These are phyloP conservation scores for Tolypocladium tropicale DNA, from an alignment of 2,329 filamentous ascomycete genomes.

Conservation along the genomic window DNA sequence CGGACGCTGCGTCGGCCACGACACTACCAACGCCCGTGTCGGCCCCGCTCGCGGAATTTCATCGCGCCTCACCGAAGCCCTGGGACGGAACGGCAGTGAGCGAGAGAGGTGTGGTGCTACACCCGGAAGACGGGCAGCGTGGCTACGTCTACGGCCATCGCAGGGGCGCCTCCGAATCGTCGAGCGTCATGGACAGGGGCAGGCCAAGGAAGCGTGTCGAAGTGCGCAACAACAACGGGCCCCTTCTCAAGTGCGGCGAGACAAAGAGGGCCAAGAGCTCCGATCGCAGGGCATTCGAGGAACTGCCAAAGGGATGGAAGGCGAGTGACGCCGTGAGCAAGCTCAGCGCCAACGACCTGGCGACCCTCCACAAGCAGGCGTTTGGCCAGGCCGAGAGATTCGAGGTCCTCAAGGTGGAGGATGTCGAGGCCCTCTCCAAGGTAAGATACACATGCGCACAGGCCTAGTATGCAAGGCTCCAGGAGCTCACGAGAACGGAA, in stretches of 20 bases:
- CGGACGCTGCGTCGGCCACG: constrained; percentile 22
- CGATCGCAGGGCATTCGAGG: constrained; percentile 48
- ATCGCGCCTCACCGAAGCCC: constrained; percentile 30
- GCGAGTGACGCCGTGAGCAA: constrained; percentile 39
- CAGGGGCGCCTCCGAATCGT: constrained; percentile 46
- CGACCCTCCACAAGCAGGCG: constrained; percentile 47
- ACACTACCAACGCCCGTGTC: constrained; percentile 40
- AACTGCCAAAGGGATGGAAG: constrained; percentile 47
- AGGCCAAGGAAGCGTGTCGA: constrained; percentile 46
- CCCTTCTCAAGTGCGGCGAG: constrained; percentile 24
- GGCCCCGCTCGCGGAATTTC: constrained; percentile 30
- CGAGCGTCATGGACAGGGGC: constrained; percentile 50
- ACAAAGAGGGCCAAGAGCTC: constrained; percentile 37
- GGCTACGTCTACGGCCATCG: constrained; percentile 26
- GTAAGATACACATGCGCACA: constrained; percentile 28
- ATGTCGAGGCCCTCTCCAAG: constrained; percentile 56
- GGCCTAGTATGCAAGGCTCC: neutral
- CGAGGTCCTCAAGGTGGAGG: constrained; percentile 50
- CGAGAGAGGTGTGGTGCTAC: constrained; percentile 1
- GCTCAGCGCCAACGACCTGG: constrained; percentile 38
- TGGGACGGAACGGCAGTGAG: constrained; percentile 24
- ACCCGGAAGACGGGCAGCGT: constrained; percentile 6
- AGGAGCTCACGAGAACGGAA: neutral
- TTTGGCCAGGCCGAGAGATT: constrained; percentile 52
- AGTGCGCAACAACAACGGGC: constrained; percentile 24